Base-by-base conservation (phyloP, 208 protist species). In the Acanthamoeba sp. region DNA sequence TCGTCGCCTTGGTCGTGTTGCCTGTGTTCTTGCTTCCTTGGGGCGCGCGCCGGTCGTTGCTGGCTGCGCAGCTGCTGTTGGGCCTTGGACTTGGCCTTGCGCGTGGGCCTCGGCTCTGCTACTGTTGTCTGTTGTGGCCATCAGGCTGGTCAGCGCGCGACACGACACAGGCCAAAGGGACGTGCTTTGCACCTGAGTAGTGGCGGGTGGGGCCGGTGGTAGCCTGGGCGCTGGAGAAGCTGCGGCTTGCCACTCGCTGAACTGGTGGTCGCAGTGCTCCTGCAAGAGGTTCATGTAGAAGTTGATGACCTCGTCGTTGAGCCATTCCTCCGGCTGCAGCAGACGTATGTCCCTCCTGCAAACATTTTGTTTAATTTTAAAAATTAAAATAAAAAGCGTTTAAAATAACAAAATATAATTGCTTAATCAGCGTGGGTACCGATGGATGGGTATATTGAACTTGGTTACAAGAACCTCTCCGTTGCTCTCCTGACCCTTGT, bases 241-340 rank as follows among this genome's bases (percentile, higher is more conserved):
- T 14, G 59, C 4, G n/a, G 59, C n/a, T 14, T 66, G 59, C 64
- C 64, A 73, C 34, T 73, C 64, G 34, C 16, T 73, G 64, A 38
- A 73, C 16, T 34, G 69, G 10, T 16, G 34, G 5, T 78, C 69
- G 34, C 34, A 78, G 36, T 45, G 38, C 69, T 78, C 34, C 34
- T 78, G 29, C 7, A 95, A 34, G 7, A 97, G 20, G 6, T 94
- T 92, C 24, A 97, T 29, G 48, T 96, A 96, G 69, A 96, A 97
- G 50, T 97, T 97, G 24, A 97, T 97, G 5, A 94, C 69, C 80
- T 96, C 96, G 71, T 97, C 96, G 73, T 97, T 97, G 4, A 97
- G 48, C 96, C 96, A 97, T 32, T 95, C 84, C 12, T 29, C 45
- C 1, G 76, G 76, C 10, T 34, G 76, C 45, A 85, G 76, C 12